A percentile compares a stretch with the other conserved stretches of the same genome.
These are phyloP conservation scores for Heterobasidion parviporum DNA, from an alignment of 1,284 basidiomycete genomes.

Conservation along the genomic window DNA sequence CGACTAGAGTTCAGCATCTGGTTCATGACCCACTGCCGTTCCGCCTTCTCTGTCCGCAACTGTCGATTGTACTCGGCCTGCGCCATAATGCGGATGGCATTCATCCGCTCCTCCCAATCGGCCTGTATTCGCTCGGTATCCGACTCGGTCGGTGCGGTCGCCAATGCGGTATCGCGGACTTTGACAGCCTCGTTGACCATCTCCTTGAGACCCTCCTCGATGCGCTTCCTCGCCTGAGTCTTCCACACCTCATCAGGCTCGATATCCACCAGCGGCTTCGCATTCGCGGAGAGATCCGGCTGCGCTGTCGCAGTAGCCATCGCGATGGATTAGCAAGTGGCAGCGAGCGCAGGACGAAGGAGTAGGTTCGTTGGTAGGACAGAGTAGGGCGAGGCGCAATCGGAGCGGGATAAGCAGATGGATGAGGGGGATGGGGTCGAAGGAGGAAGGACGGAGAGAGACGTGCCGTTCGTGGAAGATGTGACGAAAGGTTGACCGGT, in stretches of 20 bases:
- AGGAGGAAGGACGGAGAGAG: background rate
- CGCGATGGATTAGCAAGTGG: background rate
- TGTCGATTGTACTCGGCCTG: conserved; percentile 9
- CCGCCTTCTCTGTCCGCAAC: conserved; percentile 3
- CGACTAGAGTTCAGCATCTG: conserved; percentile 5
- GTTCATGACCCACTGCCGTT: conserved; percentile 9
- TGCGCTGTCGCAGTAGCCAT: background rate
- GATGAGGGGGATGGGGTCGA: background rate
- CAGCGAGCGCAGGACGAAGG: background rate
- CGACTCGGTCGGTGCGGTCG: background rate
- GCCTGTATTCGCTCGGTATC: conserved; percentile 1
- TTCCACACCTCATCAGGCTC: conserved; percentile 13
- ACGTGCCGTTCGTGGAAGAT: background rate
- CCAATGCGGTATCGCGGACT: conserved; percentile 4
- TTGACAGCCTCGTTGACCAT: conserved; percentile 1
- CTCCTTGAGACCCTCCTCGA: conserved; percentile 3
- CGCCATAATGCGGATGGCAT: conserved; percentile 5
- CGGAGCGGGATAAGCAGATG: background rate
- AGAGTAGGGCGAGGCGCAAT: background rate
- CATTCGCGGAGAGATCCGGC: conserved; percentile 2
- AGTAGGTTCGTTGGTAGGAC: background rate
- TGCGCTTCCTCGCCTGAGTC: conserved; percentile 2
- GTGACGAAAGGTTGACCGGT: background rate
- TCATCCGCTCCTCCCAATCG: conserved; percentile 9
- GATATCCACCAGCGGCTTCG: conserved; percentile 3